Evolutionary conservation across 2,329 filamentous ascomycete genomes (phyloP).

Genomic region (Coniochaeta sp.): DNA sequence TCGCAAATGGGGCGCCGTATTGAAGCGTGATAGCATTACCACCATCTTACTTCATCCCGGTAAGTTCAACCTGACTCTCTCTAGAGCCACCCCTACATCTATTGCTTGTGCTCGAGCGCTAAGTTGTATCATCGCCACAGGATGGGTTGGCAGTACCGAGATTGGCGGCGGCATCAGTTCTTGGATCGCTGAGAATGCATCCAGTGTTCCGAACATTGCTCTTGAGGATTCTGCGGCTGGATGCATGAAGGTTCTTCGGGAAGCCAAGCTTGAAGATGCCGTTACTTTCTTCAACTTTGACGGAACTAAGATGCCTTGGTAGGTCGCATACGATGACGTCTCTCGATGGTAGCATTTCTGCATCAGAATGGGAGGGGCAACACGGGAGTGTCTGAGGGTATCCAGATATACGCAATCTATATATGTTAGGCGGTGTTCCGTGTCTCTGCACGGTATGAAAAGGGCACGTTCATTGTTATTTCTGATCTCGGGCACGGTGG

Average conservation of each 20-base stretch:
- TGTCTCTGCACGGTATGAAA: too few relatives aligned
- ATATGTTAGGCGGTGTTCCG: too few relatives aligned
- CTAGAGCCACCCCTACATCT: neutral
- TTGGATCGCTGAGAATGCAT: neutral
- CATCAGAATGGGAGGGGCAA: too few relatives aligned
- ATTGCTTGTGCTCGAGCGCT: neutral
- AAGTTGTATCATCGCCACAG: neutral
- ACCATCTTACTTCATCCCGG: conserved; percentile 14
- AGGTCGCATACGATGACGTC: too few relatives aligned
- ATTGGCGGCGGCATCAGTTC: neutral
- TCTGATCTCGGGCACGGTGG: too few relatives aligned
- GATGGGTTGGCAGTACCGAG: neutral
- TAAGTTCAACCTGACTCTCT: too few relatives aligned
- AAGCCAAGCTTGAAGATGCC: neutral
- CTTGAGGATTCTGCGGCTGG: neutral
- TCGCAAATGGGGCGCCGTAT: conserved; percentile 14
- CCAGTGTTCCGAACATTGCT: neutral
- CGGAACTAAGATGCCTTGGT: neutral
- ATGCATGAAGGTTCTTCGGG: neutral
- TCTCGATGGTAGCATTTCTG: too few relatives aligned
- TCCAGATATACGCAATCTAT: too few relatives aligned
- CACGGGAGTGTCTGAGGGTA: too few relatives aligned
- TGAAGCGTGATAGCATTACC: conserved; percentile 16
- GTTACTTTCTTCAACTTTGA: neutral
- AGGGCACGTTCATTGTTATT: too few relatives aligned